Conservation (phyloP, 2,329 filamentous ascomycete species). For the Aspergillus persii region DNA sequence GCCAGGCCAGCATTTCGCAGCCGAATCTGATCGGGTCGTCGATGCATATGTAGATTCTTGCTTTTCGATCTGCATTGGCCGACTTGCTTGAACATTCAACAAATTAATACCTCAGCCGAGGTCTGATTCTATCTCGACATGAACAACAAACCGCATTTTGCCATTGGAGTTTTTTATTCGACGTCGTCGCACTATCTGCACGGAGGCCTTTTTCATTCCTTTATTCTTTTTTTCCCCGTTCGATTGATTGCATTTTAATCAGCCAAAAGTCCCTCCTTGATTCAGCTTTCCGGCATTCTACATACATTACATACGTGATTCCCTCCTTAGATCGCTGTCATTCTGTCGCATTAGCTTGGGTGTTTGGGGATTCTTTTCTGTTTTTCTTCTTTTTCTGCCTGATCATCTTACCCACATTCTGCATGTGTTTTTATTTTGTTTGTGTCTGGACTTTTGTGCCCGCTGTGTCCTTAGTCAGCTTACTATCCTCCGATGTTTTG, state of each 20-base stretch:
- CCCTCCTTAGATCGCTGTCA: constrained; percentile 6
- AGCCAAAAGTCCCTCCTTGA: constrained; percentile 6
- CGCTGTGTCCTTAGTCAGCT: neutral
- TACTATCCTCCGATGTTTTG: neutral
- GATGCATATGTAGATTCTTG: constrained; percentile 19
- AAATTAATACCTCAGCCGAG: too few relatives aligned
- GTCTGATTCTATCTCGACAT: neutral
- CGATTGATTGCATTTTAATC: neutral
- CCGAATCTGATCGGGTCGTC: constrained; percentile 36
- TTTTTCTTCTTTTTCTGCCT: neutral
- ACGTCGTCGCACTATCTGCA: neutral
- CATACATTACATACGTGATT: constrained; percentile 1
- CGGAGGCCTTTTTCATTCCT: neutral
- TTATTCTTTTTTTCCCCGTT: neutral
- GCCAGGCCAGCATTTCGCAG: constrained; percentile 29
- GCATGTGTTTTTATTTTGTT: neutral
- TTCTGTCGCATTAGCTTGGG: constrained; percentile 10
- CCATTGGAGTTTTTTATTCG: neutral
- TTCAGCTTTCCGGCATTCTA: neutral
- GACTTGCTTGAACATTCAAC: too few relatives aligned
- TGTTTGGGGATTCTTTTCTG: constrained; percentile 3
- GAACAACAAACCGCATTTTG: neutral
- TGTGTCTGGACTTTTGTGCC: neutral
- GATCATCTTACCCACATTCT: neutral
- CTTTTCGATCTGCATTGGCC: too few relatives aligned